Conservation (phyloP, 305 asterid species). For the Fraxinus sp. region DNA sequence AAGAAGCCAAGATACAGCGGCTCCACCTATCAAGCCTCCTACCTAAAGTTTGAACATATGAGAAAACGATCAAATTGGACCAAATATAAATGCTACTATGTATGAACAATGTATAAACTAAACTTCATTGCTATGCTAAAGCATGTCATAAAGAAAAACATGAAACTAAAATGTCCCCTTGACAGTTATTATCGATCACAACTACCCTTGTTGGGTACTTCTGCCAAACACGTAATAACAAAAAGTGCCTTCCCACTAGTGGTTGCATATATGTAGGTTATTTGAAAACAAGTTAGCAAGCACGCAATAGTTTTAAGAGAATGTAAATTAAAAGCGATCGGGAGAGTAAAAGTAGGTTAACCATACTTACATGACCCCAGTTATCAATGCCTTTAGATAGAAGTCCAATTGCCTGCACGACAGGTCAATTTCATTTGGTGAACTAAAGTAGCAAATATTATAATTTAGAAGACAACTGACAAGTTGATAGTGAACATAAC, state of each 20-base stretch:
- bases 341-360: neutral
- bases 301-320: neutral
- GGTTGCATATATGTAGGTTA: neutral
- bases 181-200: neutral
- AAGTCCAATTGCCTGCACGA: constrained; percentile 66
- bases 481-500: neutral
- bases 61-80: neutral
- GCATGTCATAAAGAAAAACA: neutral
- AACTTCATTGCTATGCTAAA: neutral
- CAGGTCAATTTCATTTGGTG: constrained; percentile 20
- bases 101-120: neutral
- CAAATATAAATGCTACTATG: neutral
- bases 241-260: neutral
- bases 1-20: constrained; percentile 74
- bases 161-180: constrained; percentile 8
- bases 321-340: neutral
- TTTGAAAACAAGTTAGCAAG: neutral
- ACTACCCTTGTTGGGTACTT: neutral
- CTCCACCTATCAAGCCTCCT: constrained; percentile 89
- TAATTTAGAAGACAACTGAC: neutral
- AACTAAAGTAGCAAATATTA: neutral
- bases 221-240: neutral
- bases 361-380: constrained; percentile 92
- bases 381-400: constrained; percentile 76
- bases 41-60: constrained; percentile 40